A percentile compares a stretch with the other conserved stretches of the same genome.
phyloP scores from a whole-genome alignment of 148 eudicot species.

The Cornus florida region DNA sequence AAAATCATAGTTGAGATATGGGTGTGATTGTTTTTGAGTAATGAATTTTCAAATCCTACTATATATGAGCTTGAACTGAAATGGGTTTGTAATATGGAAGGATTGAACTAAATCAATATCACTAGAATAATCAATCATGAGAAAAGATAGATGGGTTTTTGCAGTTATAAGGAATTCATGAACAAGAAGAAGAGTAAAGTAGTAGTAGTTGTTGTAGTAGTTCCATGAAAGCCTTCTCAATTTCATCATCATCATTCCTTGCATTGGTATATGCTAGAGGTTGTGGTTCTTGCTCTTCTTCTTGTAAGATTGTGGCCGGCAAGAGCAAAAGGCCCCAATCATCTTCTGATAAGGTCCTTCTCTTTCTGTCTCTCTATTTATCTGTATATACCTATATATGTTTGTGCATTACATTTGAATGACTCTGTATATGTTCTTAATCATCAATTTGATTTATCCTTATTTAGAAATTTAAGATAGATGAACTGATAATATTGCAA shows the following conservation, averaged over 20 bases:
- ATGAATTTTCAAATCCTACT: background rate
- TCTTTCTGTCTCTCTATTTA: background rate
- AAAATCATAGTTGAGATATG: background rate
- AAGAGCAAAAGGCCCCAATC: constrained; percentile 46
- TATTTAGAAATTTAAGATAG: background rate
- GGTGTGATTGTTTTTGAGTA: background rate
- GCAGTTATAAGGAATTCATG: constrained; percentile 12
- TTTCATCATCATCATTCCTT: constrained; percentile 14
- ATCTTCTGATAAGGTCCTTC: constrained; percentile 31
- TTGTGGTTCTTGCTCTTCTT: constrained; percentile 11
- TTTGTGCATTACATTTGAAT: too few relatives aligned
- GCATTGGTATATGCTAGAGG: constrained; percentile 8
- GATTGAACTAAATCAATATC: background rate
- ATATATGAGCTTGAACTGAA: background rate
- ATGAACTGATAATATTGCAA: background rate
- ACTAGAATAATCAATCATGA: background rate
- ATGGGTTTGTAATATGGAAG: background rate
- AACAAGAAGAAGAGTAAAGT: background rate
- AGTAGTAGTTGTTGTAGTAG: background rate
- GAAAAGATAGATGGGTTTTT: background rate
- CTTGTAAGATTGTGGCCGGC: constrained; percentile 48
- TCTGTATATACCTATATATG: too few relatives aligned
- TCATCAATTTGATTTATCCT: background rate
- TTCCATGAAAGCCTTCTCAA: constrained; percentile 31
- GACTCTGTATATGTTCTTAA: too few relatives aligned